Conservation (phyloP, 2,329 filamentous ascomycete species). For the Seiridium cupressi region DNA sequence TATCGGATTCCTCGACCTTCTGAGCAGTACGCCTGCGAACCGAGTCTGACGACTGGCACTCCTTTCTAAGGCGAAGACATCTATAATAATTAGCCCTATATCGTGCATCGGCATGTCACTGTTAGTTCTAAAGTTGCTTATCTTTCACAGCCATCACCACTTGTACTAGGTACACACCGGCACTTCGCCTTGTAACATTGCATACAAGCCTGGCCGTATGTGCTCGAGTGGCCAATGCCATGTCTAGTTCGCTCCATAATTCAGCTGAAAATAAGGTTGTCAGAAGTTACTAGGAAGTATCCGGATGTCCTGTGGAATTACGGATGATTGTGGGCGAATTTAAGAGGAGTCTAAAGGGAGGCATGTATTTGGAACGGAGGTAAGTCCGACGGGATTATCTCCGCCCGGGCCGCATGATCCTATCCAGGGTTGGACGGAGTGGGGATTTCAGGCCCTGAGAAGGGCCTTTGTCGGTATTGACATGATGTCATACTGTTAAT, state of each 20-base stretch:
- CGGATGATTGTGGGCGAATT: too few relatives aligned
- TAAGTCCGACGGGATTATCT: neutral
- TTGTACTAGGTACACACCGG: conserved; percentile 16
- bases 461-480: too few relatives aligned
- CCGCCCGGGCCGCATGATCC: too few relatives aligned
- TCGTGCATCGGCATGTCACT: neutral
- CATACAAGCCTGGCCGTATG: conserved; percentile 21
- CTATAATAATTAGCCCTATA: conserved; percentile 12
- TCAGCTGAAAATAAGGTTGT: neutral
- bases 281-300: neutral
- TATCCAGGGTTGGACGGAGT: too few relatives aligned
- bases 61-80: conserved; percentile 33
- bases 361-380: neutral
- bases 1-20: conserved; percentile 23
- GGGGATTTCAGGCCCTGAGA: too few relatives aligned
- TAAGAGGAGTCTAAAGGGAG: too few relatives aligned
- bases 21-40: conserved; percentile 26
- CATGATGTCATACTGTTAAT: too few relatives aligned
- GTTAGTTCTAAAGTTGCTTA: neutral
- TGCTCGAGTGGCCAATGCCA: conserved; percentile 8
- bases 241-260: conserved; percentile 10
- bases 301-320: neutral
- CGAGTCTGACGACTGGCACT: conserved; percentile 31
- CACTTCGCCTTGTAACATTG: conserved; percentile 22
- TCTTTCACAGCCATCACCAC: conserved; percentile 18